Conservation (phyloP, 2,329 filamentous ascomycete genomes). For the Plenodomus tracheiphilus region DNA sequence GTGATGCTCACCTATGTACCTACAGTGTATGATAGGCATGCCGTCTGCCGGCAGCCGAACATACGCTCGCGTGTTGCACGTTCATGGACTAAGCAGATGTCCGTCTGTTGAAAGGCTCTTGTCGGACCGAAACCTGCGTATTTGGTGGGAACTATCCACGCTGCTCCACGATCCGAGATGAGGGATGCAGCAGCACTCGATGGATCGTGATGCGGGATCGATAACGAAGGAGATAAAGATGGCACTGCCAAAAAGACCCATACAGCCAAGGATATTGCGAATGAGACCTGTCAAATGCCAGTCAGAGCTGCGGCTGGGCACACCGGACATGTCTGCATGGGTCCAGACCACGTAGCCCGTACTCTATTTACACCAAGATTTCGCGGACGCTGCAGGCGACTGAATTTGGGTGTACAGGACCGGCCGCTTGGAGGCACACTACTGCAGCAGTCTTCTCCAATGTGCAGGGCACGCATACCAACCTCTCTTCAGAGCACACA, state of each 20-base stretch:
- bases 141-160: neutral
- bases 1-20: neutral
- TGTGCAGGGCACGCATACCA: neutral
- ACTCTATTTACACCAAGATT: neutral
- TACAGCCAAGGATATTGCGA: neutral
- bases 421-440: neutral
- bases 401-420: neutral
- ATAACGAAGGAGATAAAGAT: neutral
- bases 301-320: neutral
- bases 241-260: neutral
- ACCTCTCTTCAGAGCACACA: no score
- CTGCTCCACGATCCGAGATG: neutral
- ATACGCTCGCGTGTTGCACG: no score
- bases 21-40: neutral
- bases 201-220: neutral
- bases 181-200: neutral
- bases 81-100: neutral
- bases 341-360: neutral
- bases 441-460: neutral
- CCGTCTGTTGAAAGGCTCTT: neutral
- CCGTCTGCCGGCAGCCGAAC: neutral
- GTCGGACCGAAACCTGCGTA: neutral
- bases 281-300: neutral
- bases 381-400: neutral
- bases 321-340: neutral